Base-by-base conservation (phyloP, 192 early-diverging fungal genomes). In the Gorgonomyces haynaldii region DNA sequence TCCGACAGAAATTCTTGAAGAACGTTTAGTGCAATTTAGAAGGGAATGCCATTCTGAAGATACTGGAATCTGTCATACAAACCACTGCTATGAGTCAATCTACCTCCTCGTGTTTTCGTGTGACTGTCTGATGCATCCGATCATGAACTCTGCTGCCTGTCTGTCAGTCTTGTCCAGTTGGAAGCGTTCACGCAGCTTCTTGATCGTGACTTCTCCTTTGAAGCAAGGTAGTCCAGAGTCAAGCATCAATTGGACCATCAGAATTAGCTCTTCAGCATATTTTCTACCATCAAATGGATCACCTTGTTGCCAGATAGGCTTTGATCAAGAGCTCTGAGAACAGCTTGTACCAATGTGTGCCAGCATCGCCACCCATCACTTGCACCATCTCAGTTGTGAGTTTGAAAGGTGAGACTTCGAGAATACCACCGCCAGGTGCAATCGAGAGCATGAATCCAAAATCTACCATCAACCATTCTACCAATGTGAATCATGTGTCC, bases 401-500 rank as follows among this genome's bases (percentile, higher is more conserved):
- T 62, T 98, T 98, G 80, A 97, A 99, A 2, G 96, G 96, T 9
- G 89, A 84, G 3, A 76, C 85, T 64, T 99, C 96, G 54, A 99
- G 87, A 15, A 77, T 90, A 43, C 88, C 85, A 9, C 96, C 96
- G 53, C 96, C 96, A 7, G 94, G 93, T n/a, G 91, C 85, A 60
- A 99, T 97, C 45, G 92, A 90, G 37, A 99, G 72, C 50, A 99
- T 94, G 59, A 97, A 99, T 12, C 96, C 96, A 56, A 99, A 99
- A 63, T 99, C 94, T 83, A 42, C 7, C 3, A 20, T 4, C n/a
- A 21, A 41, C 5, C n/a, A 13, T 32, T 62, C 34, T 74, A 83
- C 81, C 83, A 50, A 99, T 96, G 65, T 99, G 96, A 56, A 99
- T 70, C 21, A 97, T 82, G 59, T 99, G 91, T 0, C 96, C 96